Conservation (phyloP, 2,329 filamentous ascomycete species). For the Colletotrichum theobromicola region DNA sequence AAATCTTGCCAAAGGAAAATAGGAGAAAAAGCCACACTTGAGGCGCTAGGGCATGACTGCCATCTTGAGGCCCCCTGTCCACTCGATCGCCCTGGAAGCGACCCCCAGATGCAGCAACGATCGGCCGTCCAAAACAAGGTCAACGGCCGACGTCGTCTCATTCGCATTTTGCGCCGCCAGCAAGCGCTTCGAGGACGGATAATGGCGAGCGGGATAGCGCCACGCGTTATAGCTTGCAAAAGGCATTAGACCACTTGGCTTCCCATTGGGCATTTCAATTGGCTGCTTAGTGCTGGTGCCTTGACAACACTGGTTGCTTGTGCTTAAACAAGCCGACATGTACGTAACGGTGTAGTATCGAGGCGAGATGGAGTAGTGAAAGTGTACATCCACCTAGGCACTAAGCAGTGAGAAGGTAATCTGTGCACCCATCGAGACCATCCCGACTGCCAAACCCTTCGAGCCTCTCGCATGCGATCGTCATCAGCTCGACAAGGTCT, state of each 20-base stretch:
- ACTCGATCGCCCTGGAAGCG: neutral
- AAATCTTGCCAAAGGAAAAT: neutral
- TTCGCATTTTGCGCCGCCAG: neutral
- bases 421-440: neutral
- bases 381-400: neutral
- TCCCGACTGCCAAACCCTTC: neutral
- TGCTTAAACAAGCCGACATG: neutral
- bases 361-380: neutral
- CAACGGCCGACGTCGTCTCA: neutral
- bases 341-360: neutral
- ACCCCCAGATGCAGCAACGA: neutral
- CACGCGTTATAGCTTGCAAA: neutral
- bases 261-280: neutral
- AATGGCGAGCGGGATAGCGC: neutral
- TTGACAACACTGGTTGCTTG: neutral
- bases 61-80: constrained; percentile 6
- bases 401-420: neutral
- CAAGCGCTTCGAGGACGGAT: neutral
- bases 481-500: constrained; percentile 16
- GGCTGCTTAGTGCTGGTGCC: neutral
- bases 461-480: neutral
- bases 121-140: constrained; percentile 8
- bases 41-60: constrained; percentile 14
- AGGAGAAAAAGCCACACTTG: neutral
- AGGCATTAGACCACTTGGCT: neutral